Conservation (phyloP, 495 filamentous ascomycete species). For the Diplogelasinospora grovesii region DNA sequence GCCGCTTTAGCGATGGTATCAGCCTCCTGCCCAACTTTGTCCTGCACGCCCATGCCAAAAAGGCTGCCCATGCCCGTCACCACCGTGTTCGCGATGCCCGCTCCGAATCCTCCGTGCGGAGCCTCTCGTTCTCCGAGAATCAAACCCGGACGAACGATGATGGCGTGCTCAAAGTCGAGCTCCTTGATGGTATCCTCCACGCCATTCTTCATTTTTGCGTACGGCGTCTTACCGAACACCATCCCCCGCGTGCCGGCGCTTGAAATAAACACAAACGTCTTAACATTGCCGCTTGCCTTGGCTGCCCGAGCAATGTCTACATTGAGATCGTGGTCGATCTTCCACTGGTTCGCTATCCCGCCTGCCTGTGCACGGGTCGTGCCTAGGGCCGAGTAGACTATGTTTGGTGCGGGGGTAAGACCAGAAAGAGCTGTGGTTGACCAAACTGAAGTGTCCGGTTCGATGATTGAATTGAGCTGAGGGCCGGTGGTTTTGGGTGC, state of each 20-base stretch:
- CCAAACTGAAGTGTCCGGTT: slow-evolving; percentile 50
- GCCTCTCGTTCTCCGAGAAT: slow-evolving; percentile 65
- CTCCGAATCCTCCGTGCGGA: slow-evolving; percentile 40
- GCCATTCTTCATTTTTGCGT: slow-evolving; percentile 71
- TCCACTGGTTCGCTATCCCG: slow-evolving; percentile 64
- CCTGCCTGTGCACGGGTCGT: slow-evolving; percentile 62
- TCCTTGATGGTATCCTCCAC: slow-evolving; percentile 68
- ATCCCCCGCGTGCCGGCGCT: slow-evolving; percentile 40
- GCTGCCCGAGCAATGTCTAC: slow-evolving; percentile 61
- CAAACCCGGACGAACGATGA: slow-evolving; percentile 68
- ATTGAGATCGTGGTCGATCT: slow-evolving; percentile 71
- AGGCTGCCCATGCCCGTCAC: slow-evolving; percentile 47
- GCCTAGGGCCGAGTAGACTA: slow-evolving; percentile 60
- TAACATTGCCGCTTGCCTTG: slow-evolving; percentile 50
- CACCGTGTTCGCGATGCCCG: slow-evolving; percentile 43
- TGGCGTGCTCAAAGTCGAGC: slow-evolving; percentile 64
- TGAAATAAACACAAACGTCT: slow-evolving; percentile 65
- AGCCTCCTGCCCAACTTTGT: slow-evolving; percentile 67
- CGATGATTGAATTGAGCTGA: slow-evolving; percentile 44
- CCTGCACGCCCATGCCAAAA: slow-evolving; percentile 41
- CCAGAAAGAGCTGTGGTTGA: slow-evolving; percentile 42
- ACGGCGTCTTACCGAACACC: slow-evolving; percentile 33
- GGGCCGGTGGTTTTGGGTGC: slow-evolving; percentile 37
- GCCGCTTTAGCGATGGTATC: slow-evolving; percentile 69
- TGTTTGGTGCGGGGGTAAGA: slow-evolving; percentile 48